Evolutionary conservation across 108 stramenopile genomes (phyloP).

Genomic region (Stephanodiscus triporus): DNA sequence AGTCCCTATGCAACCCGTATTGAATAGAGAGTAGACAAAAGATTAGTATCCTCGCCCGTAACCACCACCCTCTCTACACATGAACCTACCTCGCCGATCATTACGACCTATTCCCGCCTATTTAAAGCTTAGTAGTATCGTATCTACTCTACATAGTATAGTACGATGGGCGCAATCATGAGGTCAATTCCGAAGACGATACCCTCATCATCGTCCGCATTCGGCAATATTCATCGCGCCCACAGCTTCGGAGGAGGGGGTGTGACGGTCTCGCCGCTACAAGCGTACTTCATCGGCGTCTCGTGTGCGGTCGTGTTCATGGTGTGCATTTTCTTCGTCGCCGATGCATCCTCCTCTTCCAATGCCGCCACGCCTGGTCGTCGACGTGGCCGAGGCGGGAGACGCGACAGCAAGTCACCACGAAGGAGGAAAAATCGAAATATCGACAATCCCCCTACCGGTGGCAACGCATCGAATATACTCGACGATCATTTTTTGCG

Average conservation of each 20-base stretch:
- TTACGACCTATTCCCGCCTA: too few species aligned
- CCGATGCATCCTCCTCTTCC: neutral
- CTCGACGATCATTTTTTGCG: neutral
- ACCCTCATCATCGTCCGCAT: neutral
- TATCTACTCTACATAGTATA: too few species aligned
- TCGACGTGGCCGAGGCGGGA: conserved; percentile 1
- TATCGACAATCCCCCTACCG: neutral
- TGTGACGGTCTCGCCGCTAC: conserved; percentile 25
- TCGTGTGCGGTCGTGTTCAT: conserved; percentile 9
- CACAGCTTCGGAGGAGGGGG: neutral
- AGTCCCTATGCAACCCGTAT: too few species aligned
- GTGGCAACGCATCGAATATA: neutral
- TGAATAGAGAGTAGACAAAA: too few species aligned
- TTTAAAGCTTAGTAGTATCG: too few species aligned
- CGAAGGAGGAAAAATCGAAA: neutral
- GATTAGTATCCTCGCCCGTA: too few species aligned
- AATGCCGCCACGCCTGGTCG: neutral
- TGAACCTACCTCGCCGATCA: too few species aligned
- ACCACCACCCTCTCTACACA: too few species aligned
- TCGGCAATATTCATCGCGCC: neutral
- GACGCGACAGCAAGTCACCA: neutral
- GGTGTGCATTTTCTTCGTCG: conserved; percentile 10
- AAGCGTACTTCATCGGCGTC: conserved; percentile 31
- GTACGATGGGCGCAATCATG: too few species aligned
- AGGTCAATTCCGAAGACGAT: neutral